These are phyloP conservation scores for sunflower (Helianthus annuus) DNA, from an alignment of 129 eudicot genomes.

Conservation along the genomic window DNA sequence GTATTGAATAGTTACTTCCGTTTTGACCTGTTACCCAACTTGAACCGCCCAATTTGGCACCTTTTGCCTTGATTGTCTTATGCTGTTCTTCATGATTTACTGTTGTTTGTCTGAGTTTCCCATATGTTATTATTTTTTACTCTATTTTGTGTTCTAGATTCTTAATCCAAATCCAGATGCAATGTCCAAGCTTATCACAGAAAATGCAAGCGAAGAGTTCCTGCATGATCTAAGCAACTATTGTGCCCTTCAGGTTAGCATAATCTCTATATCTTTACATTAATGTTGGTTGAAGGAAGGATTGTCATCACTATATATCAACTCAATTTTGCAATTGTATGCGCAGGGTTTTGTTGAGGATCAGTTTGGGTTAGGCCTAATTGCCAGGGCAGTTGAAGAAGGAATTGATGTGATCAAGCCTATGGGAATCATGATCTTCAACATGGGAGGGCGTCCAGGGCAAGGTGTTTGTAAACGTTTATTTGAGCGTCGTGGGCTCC, in stretches of 20 bases:
- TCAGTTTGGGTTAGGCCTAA: conserved; percentile 94
- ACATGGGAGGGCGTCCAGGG: conserved; percentile 99
- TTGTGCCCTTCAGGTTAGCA: conserved; percentile 94
- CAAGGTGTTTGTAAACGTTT: conserved; percentile 95
- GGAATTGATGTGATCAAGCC: conserved; percentile 94
- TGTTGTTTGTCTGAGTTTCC: conserved; percentile 4
- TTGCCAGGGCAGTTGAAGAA: conserved; percentile 99
- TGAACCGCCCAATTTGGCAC: not conserved
- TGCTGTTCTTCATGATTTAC: conserved; percentile 11
- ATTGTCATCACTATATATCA: conserved; percentile 13
- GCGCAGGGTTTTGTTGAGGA: conserved; percentile 96
- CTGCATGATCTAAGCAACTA: conserved; percentile 86
- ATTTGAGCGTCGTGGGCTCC: conserved; percentile 96
- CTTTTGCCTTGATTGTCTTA: not conserved
- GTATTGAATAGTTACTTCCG: not conserved
- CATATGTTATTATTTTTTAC: conserved; percentile 2
- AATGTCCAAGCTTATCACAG: conserved; percentile 93
- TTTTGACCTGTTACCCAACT: not conserved
- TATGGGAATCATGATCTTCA: conserved; percentile 92
- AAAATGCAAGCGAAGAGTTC: conserved; percentile 97
- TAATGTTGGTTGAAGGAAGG: not conserved
- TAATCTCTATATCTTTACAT: not conserved
- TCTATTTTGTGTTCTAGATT: conserved; percentile 51
- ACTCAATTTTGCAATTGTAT: conserved; percentile 11
- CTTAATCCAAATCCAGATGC: conserved; percentile 99